These are phyloP conservation scores for Striga hermonthica DNA, from an alignment of 305 asterid genomes.

Conservation along the genomic window DNA sequence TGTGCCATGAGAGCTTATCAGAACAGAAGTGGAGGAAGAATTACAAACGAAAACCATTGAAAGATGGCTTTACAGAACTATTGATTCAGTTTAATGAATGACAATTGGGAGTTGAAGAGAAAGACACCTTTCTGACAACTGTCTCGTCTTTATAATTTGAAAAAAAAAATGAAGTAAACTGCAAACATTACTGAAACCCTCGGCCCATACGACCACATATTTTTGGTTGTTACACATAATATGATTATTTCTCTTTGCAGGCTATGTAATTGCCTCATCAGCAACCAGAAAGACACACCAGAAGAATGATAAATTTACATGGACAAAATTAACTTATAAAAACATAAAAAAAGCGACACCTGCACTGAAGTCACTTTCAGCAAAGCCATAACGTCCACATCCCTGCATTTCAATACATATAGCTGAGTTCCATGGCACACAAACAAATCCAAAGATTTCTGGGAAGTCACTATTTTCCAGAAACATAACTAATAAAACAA, in stretches of 20 bases:
- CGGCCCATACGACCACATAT: conserved; percentile 4
- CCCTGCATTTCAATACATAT: conserved; percentile 40
- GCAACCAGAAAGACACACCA: conserved; percentile 16
- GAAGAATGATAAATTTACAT: not conserved
- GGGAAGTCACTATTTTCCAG: not conserved
- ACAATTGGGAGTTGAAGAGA: conserved; percentile 8
- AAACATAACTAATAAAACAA: conserved; percentile 4
- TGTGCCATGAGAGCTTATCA: conserved; percentile 14
- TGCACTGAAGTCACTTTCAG: conserved; percentile 45
- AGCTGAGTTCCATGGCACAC: conserved; percentile 17
- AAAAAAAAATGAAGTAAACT: not conserved
- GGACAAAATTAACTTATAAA: conserved; percentile 6
- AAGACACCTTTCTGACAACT: conserved; percentile 8
- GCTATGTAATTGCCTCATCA: conserved; percentile 11
- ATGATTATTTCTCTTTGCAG: not conserved
- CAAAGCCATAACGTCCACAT: conserved; percentile 51
- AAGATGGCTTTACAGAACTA: conserved; percentile 11
- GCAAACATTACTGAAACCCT: conserved; percentile 4
- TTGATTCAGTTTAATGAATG: conserved; percentile 4
- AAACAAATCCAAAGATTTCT: not conserved
- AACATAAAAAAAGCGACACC: conserved; percentile 37
- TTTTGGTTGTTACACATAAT: conserved; percentile 17
- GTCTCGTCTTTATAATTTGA: not conserved
- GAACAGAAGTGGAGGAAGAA: conserved; percentile 12
- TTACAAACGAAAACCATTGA: not conserved